These are phyloP conservation scores for Geosmithia morbida DNA, from an alignment of 2,329 filamentous ascomycete genomes.

Conservation along the genomic window DNA sequence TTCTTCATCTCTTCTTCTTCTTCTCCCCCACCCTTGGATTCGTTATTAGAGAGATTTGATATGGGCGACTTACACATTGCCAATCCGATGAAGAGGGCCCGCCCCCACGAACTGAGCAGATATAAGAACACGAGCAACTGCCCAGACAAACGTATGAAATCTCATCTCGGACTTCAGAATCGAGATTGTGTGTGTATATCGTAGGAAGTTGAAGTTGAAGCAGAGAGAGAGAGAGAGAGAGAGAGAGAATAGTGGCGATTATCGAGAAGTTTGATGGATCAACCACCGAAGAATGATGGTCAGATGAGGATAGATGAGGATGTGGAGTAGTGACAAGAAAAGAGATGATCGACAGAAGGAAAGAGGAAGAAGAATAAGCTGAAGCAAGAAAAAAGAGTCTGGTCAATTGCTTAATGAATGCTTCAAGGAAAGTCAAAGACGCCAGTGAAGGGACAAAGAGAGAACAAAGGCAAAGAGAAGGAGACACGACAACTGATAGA, in stretches of 20 bases:
- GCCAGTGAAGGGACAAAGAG: too few species aligned
- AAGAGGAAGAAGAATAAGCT: constrained; percentile 2
- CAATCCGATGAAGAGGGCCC: constrained; percentile 18
- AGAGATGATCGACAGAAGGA: neutral
- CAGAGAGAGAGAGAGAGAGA: constrained; percentile 3
- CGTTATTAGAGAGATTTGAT: too few species aligned
- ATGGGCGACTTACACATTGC: constrained; percentile 12
- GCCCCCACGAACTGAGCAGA: constrained; percentile 15
- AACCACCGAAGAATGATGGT: neutral
- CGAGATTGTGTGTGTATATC: constrained; percentile 2
- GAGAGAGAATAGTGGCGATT: neutral
- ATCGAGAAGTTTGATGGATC: neutral
- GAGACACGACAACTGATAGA: neutral
- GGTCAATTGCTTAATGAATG: neutral
- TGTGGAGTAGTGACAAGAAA: constrained; percentile 3
- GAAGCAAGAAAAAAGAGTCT: neutral
- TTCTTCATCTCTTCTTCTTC: neutral
- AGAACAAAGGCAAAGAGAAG: too few species aligned
- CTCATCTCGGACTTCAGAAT: constrained; percentile 2
- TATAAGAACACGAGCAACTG: constrained; percentile 13
- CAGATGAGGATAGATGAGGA: constrained; percentile 3
- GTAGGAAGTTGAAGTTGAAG: neutral
- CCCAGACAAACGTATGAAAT: constrained; percentile 3
- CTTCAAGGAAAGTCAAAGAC: neutral
- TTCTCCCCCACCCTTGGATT: too few species aligned